Percentiles rank a stretch among this genome's conserved stretches.
These are phyloP conservation scores for Gossypium rotundifolium DNA, from an alignment of 345 rosid genomes.

Conservation along the genomic window DNA sequence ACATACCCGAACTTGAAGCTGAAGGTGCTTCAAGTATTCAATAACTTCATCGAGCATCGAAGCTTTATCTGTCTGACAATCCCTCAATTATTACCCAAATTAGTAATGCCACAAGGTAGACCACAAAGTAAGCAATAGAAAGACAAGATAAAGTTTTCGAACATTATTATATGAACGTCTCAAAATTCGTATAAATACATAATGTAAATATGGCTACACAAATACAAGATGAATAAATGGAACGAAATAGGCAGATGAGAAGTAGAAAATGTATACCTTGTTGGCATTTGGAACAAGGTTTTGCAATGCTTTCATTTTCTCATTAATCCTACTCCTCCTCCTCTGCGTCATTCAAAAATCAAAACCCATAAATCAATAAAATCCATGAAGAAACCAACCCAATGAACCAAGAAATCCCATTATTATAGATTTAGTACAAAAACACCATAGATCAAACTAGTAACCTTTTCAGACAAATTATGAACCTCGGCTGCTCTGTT, in stretches of 20 bases:
- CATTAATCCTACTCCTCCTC: constrained; percentile 92
- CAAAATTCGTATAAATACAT: neutral
- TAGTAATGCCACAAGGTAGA: neutral
- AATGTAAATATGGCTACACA: neutral
- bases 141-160: neutral
- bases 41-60: constrained; percentile 96
- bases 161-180: neutral
- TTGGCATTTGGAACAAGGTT: constrained; percentile 89
- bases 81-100: neutral
- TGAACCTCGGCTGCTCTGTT: constrained; percentile 95
- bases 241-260: neutral
- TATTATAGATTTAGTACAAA: neutral
- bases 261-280: constrained; percentile 40
- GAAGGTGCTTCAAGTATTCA: constrained; percentile 88
- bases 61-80: constrained; percentile 78
- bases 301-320: constrained; percentile 96
- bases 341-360: constrained; percentile 36
- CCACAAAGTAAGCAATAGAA: neutral
- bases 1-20: constrained; percentile 88
- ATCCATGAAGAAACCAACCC: neutral
- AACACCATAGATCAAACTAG: neutral
- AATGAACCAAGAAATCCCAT: neutral
- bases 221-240: too few relatives aligned
- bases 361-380: constrained; percentile 4
- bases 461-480: constrained; percentile 93